Evolutionary conservation across 1,139 yeast species (phyloP).

Genomic region (Yamadazyma membranifaciens): DNA sequence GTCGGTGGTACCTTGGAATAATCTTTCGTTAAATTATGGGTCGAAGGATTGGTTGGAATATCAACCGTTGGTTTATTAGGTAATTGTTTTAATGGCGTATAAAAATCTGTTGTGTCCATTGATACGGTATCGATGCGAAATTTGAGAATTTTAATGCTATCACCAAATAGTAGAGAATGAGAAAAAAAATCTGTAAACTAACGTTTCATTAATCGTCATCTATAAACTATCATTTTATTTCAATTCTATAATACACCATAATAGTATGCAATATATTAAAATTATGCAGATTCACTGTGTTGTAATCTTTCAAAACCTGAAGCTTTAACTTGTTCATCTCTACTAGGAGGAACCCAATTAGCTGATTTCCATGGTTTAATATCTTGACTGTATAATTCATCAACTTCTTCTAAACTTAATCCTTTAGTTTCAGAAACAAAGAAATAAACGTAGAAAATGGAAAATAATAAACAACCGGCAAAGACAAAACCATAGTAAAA

Average conservation of each 20-base stretch:
- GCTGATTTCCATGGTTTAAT: constrained; percentile 48
- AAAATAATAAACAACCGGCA: constrained; percentile 62
- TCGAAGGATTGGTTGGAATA: constrained; percentile 1
- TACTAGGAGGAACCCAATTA: constrained; percentile 43
- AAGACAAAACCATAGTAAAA: constrained; percentile 71
- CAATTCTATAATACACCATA: neutral
- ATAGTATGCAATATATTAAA: no score
- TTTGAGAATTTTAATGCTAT: neutral
- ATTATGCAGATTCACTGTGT: constrained; percentile 6
- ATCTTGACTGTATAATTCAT: constrained; percentile 31
- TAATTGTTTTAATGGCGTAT: constrained; percentile 16
- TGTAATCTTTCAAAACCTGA: constrained; percentile 10
- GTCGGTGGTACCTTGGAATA: no score
- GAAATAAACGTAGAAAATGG: constrained; percentile 47
- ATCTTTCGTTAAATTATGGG: constrained; percentile 7
- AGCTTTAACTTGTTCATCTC: constrained; percentile 19
- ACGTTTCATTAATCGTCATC: constrained; percentile 4
- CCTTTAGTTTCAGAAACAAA: constrained; percentile 49
- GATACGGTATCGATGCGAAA: neutral
- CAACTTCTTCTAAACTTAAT: constrained; percentile 47
- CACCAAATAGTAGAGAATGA: neutral
- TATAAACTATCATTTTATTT: neutral
- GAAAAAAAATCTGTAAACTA: neutral
- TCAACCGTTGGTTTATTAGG: constrained; percentile 11
- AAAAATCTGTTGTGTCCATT: constrained; percentile 10